These are phyloP conservation scores for Gentiana dahurica DNA, from an alignment of 257 asterid genomes.

Conservation along the genomic window DNA sequence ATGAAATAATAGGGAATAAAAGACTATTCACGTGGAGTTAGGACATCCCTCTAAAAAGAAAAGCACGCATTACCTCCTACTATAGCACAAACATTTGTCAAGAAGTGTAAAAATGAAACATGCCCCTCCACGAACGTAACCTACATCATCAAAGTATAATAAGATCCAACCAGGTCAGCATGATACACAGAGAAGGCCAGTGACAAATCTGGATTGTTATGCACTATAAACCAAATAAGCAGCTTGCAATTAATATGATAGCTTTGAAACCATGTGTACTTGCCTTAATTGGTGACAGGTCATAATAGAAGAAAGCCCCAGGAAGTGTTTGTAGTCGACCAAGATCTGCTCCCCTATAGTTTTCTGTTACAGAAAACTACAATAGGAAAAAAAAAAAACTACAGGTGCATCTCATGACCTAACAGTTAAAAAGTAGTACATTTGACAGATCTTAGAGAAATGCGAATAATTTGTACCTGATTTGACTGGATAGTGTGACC, in stretches of 20 bases:
- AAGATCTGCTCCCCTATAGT: conserved; percentile 60
- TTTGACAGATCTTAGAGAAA: too few relatives aligned
- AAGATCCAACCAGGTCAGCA: neutral
- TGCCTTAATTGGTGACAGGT: conserved; percentile 96
- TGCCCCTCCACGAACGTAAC: conserved; percentile 78
- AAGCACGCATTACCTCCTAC: conserved; percentile 59
- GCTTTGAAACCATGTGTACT: conserved; percentile 5
- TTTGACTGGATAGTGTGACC: conserved; percentile 81
- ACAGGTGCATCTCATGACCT: conserved; percentile 12
- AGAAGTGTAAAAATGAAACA: conserved; percentile 78
- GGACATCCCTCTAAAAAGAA: neutral
- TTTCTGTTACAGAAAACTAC: conserved; percentile 98
- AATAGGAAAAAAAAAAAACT: conserved; percentile 12
- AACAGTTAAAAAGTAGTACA: conserved; percentile 3
- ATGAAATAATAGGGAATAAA: too few relatives aligned
- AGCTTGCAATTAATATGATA: neutral
- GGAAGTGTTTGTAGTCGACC: conserved; percentile 71
- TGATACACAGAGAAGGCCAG: neutral
- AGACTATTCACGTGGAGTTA: too few relatives aligned
- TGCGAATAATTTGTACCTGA: conserved; percentile 43
- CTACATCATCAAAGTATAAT: conserved; percentile 26
- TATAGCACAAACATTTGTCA: conserved; percentile 91
- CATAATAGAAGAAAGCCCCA: conserved; percentile 88
- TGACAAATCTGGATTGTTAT: neutral
- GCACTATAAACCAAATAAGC: neutral